Evolutionary conservation across 2,329 filamentous ascomycete species (phyloP).

Genomic region (Arthrinium puccinioides): DNA sequence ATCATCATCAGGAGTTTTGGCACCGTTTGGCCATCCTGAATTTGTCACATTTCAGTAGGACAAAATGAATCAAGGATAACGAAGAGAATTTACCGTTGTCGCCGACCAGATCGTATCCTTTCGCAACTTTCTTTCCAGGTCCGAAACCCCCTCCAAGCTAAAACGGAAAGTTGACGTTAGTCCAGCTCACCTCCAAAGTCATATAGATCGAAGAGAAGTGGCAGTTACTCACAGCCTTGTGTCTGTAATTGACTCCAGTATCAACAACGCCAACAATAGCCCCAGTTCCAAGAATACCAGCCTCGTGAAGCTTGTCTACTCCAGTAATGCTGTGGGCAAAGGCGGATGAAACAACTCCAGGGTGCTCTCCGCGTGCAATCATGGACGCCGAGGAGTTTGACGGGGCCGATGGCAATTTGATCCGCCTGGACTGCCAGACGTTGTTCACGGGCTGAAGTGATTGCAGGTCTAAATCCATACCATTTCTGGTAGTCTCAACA

Average conservation of each 20-base stretch:
- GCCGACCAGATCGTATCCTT: constrained; percentile 2
- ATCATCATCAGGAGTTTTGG: constrained; percentile 7
- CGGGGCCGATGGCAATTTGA: too few species aligned
- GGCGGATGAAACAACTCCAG: too few species aligned
- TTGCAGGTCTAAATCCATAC: too few species aligned
- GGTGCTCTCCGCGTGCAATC: too few species aligned
- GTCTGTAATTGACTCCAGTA: constrained; percentile 1
- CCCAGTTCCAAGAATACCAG: constrained; percentile 1
- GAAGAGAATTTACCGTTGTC: constrained; percentile 4
- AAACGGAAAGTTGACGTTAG: background rate
- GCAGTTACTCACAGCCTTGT: background rate
- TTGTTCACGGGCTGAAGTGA: too few species aligned
- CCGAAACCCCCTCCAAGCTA: constrained; percentile 3
- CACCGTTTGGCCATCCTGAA: constrained; percentile 1
- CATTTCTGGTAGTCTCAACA: too few species aligned
- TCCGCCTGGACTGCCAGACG: too few species aligned
- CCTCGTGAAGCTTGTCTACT: constrained; percentile 2
- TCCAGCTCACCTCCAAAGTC: background rate
- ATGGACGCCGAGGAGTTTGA: too few species aligned
- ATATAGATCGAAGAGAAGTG: background rate
- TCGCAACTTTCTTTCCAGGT: constrained; percentile 1
- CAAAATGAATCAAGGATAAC: background rate
- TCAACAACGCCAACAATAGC: constrained; percentile 2
- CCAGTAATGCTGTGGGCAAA: too few species aligned
- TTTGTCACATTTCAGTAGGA: background rate